Conservation (phyloP, 257 asterid species). For the Ophiorrhiza pumila region DNA sequence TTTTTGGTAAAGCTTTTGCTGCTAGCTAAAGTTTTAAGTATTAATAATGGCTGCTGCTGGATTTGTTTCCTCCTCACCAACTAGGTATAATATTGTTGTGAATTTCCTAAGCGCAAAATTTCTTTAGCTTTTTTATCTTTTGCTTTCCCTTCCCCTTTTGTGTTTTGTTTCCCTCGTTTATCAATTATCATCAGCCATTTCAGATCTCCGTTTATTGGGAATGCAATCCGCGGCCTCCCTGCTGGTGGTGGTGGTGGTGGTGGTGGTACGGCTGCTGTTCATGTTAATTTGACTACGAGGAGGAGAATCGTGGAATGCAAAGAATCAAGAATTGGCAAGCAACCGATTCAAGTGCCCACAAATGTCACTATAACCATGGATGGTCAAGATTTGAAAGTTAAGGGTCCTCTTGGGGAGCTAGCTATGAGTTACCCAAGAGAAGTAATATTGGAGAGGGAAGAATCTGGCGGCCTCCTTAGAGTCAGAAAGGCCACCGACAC, state of each 20-base stretch:
- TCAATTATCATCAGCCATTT: slow-evolving; percentile 33
- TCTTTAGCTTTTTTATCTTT: neutral
- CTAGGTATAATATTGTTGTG: slow-evolving; percentile 2
- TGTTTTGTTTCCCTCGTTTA: neutral
- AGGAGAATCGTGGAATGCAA: slow-evolving; percentile 69
- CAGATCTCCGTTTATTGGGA: slow-evolving; percentile 52
- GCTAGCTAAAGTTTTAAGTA: too few relatives aligned
- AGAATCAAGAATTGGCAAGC: slow-evolving; percentile 97
- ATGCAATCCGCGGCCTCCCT: slow-evolving; percentile 35
- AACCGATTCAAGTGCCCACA: slow-evolving; percentile 78
- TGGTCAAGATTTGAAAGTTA: slow-evolving; percentile 78
- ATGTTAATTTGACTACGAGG: slow-evolving; percentile 14
- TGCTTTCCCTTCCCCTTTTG: neutral
- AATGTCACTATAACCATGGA: slow-evolving; percentile 62
- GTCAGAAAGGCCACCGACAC: slow-evolving; percentile 75
- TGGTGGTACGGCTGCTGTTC: slow-evolving; percentile 28
- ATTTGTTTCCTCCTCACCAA: slow-evolving; percentile 11
- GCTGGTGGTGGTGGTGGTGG: slow-evolving; percentile 27
- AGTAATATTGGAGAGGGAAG: slow-evolving; percentile 60
- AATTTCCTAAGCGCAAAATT: neutral
- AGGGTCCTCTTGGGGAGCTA: slow-evolving; percentile 93
- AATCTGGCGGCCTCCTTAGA: slow-evolving; percentile 65
- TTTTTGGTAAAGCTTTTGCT: too few relatives aligned
- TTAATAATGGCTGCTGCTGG: slow-evolving; percentile 5
- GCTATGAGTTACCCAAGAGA: slow-evolving; percentile 86